A percentile compares a stretch with the other conserved stretches of the same genome.
Conservation (phyloP, 2,329 filamentous ascomycete species). For the Mycosphaerella sp. region DNA sequence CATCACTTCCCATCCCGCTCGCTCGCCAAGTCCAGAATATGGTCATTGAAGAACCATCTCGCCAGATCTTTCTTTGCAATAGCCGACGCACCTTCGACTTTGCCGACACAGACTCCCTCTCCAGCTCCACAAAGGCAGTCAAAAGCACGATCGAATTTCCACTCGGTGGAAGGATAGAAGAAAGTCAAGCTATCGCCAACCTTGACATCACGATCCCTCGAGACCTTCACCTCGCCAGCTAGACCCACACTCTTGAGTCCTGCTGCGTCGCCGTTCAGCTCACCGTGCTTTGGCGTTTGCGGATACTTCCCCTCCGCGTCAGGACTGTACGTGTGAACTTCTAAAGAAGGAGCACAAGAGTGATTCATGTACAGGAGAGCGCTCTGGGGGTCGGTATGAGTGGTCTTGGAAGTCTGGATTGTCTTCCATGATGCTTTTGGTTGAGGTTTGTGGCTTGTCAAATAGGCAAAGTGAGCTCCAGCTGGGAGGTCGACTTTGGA, state of each 20-base stretch:
- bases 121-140: slow-evolving; percentile 40
- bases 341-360: slow-evolving; percentile 46
- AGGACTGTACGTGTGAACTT: slow-evolving; percentile 46
- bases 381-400: slow-evolving; percentile 52
- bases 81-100: slow-evolving; percentile 38
- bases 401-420: slow-evolving; percentile 46
- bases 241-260: slow-evolving; percentile 16
- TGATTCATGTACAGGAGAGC: slow-evolving; percentile 55
- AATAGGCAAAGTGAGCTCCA: slow-evolving; percentile 46
- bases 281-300: slow-evolving; percentile 16
- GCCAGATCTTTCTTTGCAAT: slow-evolving; percentile 28
- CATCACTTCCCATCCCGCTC: slow-evolving; percentile 14
- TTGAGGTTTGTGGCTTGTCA: slow-evolving; percentile 43
- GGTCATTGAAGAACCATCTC: slow-evolving; percentile 37
- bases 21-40: slow-evolving; percentile 33
- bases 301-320: slow-evolving; percentile 26
- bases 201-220: slow-evolving; percentile 36
- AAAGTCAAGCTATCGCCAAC: slow-evolving; percentile 42
- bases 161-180: slow-evolving; percentile 48
- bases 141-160: slow-evolving; percentile 46
- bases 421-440: slow-evolving; percentile 44
- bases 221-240: slow-evolving; percentile 23
- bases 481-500: slow-evolving; percentile 48
- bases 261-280: slow-evolving; percentile 16
- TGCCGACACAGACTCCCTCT: slow-evolving; percentile 34